phyloP scores from a whole-genome alignment of 495 filamentous ascomycete genomes.

The Pyronema domesticum region DNA sequence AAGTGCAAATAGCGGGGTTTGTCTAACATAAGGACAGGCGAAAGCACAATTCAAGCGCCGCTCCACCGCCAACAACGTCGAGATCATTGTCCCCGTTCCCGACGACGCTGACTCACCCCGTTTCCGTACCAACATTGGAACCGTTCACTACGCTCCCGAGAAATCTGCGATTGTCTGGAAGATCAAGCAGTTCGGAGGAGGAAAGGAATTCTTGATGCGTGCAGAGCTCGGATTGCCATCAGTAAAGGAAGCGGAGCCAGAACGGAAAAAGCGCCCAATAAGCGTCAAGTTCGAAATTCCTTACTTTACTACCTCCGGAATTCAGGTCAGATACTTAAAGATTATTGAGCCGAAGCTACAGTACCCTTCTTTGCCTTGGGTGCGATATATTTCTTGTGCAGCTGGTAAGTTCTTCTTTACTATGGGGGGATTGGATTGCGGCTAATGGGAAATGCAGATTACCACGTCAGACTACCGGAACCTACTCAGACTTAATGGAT shows the following conservation, averaged over 20 bases:
- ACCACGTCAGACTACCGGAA: constrained; percentile 21
- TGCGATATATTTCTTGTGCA: constrained; percentile 59
- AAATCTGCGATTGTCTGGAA: constrained; percentile 98
- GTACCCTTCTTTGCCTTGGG: constrained; percentile 97
- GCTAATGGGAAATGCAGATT: constrained; percentile 12
- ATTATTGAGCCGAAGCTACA: constrained; percentile 99
- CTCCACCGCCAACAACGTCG: constrained; percentile 95
- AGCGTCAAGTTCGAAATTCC: constrained; percentile 99
- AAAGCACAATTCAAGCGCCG: constrained; percentile 96
- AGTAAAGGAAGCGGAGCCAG: constrained; percentile 93
- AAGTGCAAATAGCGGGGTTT: neutral
- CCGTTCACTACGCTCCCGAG: constrained; percentile 96
- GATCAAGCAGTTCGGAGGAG: constrained; percentile 98
- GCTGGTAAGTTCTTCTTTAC: constrained; percentile 12
- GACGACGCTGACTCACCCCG: constrained; percentile 93
- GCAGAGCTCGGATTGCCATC: constrained; percentile 91
- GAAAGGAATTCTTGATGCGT: constrained; percentile 98
- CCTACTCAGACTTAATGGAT: constrained; percentile 18
- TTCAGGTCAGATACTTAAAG: constrained; percentile 96
- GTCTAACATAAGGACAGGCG: constrained; percentile 33
- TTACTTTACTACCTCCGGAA: constrained; percentile 96
- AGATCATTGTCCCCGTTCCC: constrained; percentile 91
- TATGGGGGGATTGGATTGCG: neutral
- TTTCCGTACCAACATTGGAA: constrained; percentile 93
- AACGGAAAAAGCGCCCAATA: constrained; percentile 82